Evolutionary conservation across 306 rosid species (phyloP).

Genomic region (Ormosia emarginata): DNA sequence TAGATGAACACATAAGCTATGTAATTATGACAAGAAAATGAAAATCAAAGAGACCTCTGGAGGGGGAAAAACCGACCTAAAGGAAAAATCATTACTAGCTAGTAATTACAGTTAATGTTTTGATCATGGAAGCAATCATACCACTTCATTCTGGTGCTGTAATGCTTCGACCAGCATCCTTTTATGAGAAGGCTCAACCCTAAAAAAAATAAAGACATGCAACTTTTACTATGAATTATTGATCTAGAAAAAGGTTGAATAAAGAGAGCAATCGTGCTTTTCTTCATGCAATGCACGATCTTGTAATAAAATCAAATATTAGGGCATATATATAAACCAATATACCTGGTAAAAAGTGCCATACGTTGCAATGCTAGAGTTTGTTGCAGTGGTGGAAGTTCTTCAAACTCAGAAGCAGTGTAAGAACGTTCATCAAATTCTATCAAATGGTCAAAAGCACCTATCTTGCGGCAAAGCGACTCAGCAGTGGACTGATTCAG

Average conservation of each 20-base stretch:
- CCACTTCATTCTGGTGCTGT: constrained; percentile 97
- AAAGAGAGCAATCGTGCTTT: neutral
- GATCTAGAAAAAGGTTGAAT: neutral
- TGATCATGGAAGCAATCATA: constrained; percentile 35
- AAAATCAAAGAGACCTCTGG: neutral
- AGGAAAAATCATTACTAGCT: neutral
- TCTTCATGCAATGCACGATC: neutral
- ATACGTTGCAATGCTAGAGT: constrained; percentile 88
- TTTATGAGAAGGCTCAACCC: constrained; percentile 99
- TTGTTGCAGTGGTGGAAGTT: constrained; percentile 84
- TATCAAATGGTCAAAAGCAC: constrained; percentile 80
- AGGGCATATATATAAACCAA: neutral
- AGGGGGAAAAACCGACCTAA: neutral
- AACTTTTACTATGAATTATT: neutral
- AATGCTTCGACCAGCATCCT: constrained; percentile 97
- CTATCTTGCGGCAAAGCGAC: constrained; percentile 95
- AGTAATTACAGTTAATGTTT: constrained; percentile 14
- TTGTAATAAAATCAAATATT: constrained; percentile 8
- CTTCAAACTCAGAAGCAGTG: constrained; percentile 97
- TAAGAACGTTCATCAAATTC: constrained; percentile 80
- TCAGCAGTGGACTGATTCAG: constrained; percentile 86
- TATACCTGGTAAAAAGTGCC: constrained; percentile 87
- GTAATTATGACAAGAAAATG: neutral
- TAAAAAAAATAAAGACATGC: constrained; percentile 27
- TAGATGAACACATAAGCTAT: neutral